Evolutionary conservation across 495 filamentous ascomycete species (phyloP).

Genomic region (Hypoxylon trugodes): DNA sequence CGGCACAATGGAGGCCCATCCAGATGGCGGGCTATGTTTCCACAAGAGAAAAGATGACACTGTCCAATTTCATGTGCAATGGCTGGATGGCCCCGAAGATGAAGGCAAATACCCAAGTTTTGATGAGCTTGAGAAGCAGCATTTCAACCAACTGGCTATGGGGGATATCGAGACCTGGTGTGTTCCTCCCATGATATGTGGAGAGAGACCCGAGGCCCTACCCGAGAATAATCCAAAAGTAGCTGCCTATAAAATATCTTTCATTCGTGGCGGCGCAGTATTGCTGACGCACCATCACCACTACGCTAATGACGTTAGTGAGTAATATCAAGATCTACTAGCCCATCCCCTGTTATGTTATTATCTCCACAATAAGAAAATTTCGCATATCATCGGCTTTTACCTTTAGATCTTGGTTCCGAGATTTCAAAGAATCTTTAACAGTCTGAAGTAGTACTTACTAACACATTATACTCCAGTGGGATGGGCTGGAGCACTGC

Average conservation of each 20-base stretch:
- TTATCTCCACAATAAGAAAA: no score
- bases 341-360: no score
- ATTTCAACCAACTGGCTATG: conserved; percentile 36
- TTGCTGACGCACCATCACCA: conserved; percentile 54
- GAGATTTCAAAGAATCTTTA: no score
- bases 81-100: conserved; percentile 38
- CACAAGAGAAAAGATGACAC: conserved; percentile 50
- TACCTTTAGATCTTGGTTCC: no score
- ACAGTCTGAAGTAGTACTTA: no score
- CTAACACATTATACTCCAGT: no score
- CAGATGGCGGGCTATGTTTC: conserved; percentile 42
- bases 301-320: conserved; percentile 51
- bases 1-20: conserved; percentile 49
- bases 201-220: conserved; percentile 49
- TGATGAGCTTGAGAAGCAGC: conserved; percentile 34
- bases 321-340: no score
- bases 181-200: conserved; percentile 49
- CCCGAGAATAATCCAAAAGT: conserved; percentile 42
- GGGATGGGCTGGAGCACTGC: conserved; percentile 47
- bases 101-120: conserved; percentile 39
- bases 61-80: conserved; percentile 49
- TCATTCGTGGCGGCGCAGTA: conserved; percentile 49
- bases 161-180: conserved; percentile 46
- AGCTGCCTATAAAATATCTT: conserved; percentile 50
- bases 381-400: no score